Conservation (phyloP, 169 alveolate genomes). For the Cryptosporidium felis region DNA sequence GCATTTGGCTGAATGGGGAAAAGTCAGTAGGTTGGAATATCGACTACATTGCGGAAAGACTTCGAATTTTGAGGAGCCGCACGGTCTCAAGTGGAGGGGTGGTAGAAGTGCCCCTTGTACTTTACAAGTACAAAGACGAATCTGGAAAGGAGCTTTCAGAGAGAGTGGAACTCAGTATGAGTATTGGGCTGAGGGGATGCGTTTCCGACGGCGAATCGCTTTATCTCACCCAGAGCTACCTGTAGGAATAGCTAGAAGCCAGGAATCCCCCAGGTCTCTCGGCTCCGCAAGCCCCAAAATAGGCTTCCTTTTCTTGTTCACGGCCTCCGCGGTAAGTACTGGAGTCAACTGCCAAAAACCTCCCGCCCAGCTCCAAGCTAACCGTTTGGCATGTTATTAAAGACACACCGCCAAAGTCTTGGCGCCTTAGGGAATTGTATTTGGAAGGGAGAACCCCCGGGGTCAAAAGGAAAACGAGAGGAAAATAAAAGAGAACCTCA, state of each 20-base stretch:
- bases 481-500: background rate
- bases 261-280: no score
- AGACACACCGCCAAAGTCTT: no score
- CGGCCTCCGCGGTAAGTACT: no score
- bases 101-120: background rate
- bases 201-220: slow-evolving; percentile 29
- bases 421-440: background rate
- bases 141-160: slow-evolving; percentile 2
- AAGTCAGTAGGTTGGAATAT: slow-evolving; percentile 64
- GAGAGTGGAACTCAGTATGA: background rate
- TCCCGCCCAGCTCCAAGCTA: no score
- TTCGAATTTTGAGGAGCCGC: background rate
- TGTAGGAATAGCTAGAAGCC: no score
- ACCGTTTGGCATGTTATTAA: no score
- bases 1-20: slow-evolving; percentile 53
- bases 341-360: no score
- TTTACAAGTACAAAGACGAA: background rate
- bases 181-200: background rate
- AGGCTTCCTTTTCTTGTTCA: no score
- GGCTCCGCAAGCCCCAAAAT: no score
- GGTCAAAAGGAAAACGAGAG: background rate
- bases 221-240: no score
- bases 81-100: no score
- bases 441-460: background rate
- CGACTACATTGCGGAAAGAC: slow-evolving; percentile 31